Evolutionary conservation across 441 rosid genomes (phyloP).

Genomic region (Manihot esculenta): DNA sequence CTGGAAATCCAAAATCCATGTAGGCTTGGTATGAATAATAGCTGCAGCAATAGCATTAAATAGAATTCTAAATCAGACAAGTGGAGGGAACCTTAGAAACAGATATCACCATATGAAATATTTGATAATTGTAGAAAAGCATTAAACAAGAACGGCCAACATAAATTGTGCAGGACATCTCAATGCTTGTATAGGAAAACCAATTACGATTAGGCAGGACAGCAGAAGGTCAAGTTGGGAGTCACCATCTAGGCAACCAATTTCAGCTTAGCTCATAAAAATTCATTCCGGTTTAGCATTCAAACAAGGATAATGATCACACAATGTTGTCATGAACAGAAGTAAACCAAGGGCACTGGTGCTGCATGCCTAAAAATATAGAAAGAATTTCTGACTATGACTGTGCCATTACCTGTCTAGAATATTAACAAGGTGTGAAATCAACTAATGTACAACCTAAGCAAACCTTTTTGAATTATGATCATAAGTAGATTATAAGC

Average conservation of each 20-base stretch:
- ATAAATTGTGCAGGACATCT: background rate
- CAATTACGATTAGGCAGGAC: background rate
- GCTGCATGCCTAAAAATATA: background rate
- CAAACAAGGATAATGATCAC: background rate
- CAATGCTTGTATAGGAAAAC: background rate
- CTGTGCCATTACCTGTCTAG: background rate
- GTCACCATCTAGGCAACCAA: background rate
- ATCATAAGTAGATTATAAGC: background rate
- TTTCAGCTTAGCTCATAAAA: background rate
- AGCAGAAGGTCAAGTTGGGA: background rate
- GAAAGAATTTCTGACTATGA: background rate
- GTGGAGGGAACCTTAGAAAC: background rate
- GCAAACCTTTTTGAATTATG: background rate
- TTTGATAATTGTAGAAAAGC: constrained; percentile 4
- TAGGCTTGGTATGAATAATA: constrained; percentile 84
- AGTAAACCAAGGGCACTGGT: background rate
- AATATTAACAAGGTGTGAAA: background rate
- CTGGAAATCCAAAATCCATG: constrained; percentile 83
- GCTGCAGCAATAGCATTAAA: constrained; percentile 40
- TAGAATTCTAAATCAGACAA: constrained; percentile 14
- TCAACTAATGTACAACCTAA: background rate
- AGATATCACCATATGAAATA: background rate
- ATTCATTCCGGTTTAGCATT: background rate
- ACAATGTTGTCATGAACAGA: background rate
- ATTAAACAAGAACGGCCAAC: background rate